These are phyloP conservation scores for Centrapalus pauciflorus DNA, from an alignment of 129 eudicot genomes.

Conservation along the genomic window DNA sequence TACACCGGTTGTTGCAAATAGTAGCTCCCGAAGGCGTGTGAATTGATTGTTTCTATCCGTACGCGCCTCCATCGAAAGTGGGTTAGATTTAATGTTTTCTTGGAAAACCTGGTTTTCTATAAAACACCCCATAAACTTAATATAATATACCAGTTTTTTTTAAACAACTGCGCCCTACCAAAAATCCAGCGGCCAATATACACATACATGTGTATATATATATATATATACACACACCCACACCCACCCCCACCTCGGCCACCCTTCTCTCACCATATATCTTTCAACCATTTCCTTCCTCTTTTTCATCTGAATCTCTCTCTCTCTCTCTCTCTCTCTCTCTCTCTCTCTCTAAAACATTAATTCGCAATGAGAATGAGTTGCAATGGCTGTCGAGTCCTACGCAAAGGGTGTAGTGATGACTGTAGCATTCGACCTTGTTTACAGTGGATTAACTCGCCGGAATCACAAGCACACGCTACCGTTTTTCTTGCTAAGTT, in stretches of 20 bases:
- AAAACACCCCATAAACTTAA: slow-evolving; percentile 6
- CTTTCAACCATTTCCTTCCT: not conserved
- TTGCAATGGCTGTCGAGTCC: slow-evolving; percentile 86
- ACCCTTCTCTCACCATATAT: not conserved
- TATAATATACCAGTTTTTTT: slow-evolving; percentile 26
- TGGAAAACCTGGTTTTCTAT: slow-evolving; percentile 61
- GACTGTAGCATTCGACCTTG: slow-evolving; percentile 78
- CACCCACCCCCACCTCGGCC: not conserved
- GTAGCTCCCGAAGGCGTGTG: too few species aligned
- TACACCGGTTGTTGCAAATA: too few species aligned
- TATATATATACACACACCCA: not conserved
- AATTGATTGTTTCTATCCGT: too few species aligned
- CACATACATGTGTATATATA: not conserved
- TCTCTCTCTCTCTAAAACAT: not conserved
- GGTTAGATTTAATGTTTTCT: not conserved
- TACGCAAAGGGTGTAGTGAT: slow-evolving; percentile 77
- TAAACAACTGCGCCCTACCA: slow-evolving; percentile 56
- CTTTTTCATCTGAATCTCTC: not conserved
- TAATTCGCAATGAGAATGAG: slow-evolving; percentile 80
- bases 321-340: not conserved
- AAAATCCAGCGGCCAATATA: slow-evolving; percentile 39
- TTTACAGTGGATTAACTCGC: slow-evolving; percentile 66
- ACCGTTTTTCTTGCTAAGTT: slow-evolving; percentile 85
- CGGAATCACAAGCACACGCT: slow-evolving; percentile 84
- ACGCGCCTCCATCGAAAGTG: slow-evolving; percentile 15